A percentile compares a stretch with the other conserved stretches of the same genome.
Evolutionary conservation across 2,329 filamentous ascomycete species (phyloP).

Genomic region (Venturia effusa): DNA sequence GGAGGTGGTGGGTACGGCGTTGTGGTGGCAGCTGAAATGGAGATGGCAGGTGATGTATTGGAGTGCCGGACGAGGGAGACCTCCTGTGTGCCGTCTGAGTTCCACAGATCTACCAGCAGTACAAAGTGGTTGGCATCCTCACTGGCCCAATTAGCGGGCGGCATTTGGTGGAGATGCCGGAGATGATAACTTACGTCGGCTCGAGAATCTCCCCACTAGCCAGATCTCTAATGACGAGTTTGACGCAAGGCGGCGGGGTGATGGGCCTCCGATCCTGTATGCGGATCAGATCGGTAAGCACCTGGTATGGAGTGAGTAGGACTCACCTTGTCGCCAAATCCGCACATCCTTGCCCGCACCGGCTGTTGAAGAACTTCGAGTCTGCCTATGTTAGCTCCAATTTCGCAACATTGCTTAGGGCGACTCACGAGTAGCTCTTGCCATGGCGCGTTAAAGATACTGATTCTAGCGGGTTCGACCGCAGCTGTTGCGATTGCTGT

Average conservation of each 20-base stretch:
- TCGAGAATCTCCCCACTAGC: constrained; percentile 70
- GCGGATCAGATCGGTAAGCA: constrained; percentile 10
- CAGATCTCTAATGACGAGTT: constrained; percentile 66
- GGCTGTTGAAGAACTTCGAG: constrained; percentile 71
- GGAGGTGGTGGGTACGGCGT: constrained; percentile 59
- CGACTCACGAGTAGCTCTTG: constrained; percentile 1
- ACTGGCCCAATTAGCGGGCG: constrained; percentile 1
- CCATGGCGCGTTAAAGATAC: not conserved
- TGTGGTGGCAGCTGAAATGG: constrained; percentile 70
- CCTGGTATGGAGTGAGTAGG: constrained; percentile 15
- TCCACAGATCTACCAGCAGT: constrained; percentile 60
- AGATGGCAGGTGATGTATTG: constrained; percentile 50
- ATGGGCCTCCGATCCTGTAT: constrained; percentile 82
- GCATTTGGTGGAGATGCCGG: constrained; percentile 12
- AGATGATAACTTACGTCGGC: constrained; percentile 53
- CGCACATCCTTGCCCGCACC: constrained; percentile 90
- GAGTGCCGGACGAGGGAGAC: constrained; percentile 60
- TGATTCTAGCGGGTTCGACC: not conserved
- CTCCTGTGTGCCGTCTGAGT: constrained; percentile 47
- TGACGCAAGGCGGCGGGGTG: constrained; percentile 86
- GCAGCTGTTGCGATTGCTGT: not conserved
- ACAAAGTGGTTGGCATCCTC: constrained; percentile 55
- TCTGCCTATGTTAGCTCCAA: not conserved
- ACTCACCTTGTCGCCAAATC: constrained; percentile 89
- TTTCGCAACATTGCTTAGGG: not conserved